phyloP scores from a whole-genome alignment of 768 basidiomycete species.

The Hygrophorus russula region DNA sequence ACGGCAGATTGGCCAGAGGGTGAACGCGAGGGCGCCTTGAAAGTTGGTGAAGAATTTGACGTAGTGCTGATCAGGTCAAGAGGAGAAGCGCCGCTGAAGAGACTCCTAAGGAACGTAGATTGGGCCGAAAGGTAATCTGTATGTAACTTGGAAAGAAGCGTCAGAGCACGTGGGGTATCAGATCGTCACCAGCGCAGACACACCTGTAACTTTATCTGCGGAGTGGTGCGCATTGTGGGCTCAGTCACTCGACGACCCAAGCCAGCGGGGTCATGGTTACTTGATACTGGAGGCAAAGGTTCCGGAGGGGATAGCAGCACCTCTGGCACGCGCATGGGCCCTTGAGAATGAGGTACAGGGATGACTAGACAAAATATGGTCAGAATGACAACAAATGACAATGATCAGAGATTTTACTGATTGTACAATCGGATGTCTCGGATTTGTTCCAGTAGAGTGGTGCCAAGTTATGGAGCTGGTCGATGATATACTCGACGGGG shows the following conservation, averaged over 20 bases:
- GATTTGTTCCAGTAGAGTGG: slow-evolving; percentile 63
- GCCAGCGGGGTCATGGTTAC: slow-evolving; percentile 29
- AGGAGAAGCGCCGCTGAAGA: slow-evolving; percentile 59
- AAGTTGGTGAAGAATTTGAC: slow-evolving; percentile 16
- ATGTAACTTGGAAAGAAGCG: slow-evolving; percentile 44
- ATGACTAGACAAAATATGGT: slow-evolving; percentile 26
- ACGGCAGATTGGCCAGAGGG: slow-evolving; percentile 24
- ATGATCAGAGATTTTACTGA: slow-evolving; percentile 33
- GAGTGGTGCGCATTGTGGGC: slow-evolving; percentile 36
- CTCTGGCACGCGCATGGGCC: slow-evolving; percentile 19
- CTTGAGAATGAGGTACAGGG: slow-evolving; percentile 33
- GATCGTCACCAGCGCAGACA: neutral
- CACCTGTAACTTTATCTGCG: slow-evolving; percentile 56
- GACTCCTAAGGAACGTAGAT: slow-evolving; percentile 57
- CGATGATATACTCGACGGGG: slow-evolving; percentile 62
- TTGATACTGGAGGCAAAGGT: slow-evolving; percentile 18
- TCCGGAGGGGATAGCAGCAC: slow-evolving; percentile 20
- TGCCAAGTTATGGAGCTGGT: slow-evolving; percentile 57
- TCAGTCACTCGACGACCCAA: slow-evolving; percentile 40
- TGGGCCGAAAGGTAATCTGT: slow-evolving; percentile 76
- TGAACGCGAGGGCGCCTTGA: slow-evolving; percentile 12
- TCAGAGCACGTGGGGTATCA: neutral
- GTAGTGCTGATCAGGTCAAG: slow-evolving; percentile 41
- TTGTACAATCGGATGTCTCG: slow-evolving; percentile 70
- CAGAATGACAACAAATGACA: neutral